Base-by-base conservation (phyloP, 148 eudicot species). In the Camellia sinensis region DNA sequence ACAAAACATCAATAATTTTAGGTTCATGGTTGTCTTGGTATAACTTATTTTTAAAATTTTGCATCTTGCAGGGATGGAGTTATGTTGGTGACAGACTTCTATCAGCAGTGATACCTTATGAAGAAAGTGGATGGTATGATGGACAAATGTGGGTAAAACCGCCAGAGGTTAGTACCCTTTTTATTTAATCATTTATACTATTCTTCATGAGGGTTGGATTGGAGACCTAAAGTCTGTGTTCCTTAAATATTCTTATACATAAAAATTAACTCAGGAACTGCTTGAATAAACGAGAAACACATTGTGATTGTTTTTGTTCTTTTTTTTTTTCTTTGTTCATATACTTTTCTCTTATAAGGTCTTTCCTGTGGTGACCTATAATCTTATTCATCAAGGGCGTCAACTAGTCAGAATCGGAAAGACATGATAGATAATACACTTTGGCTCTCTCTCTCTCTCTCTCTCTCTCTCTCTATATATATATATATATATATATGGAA, bases 91-190 rank as follows among this genome's bases (percentile, higher is more conserved):
- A 95, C 70, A 84, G 98, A 81, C 98, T 93, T 78, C 81, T 95
- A 74, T 95, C 98, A 69, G 97, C 98, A 40, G 98, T 95, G 74
- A 85, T 95, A 74, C 97, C 97, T 65, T 95, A 93, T 74, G 98
- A 95, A 85, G 97, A 95, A 84, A 91, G 85, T 71, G 98, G 98
- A 54, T 93, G 98, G 97, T 95, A 95, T 84, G 98, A 95, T 74
- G 97, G 98, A 44, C 98, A 95, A 84, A 93, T 95, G 97, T 95
- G 97, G 97, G 98, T 90, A 41, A 95, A 95, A 82, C 98, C 97
- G 76, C 98, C 97, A 10, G 98, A 95, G 97, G 97, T 95, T 76
- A 81, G 90, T 75, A 13, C 3, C 52, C 17, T 3, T 64, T 61
- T 37, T 69, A 52, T 66, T 84, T 64, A 41, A 15, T 59, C 4